Percentiles rank a stretch among this genome's conserved stretches.
Evolutionary conservation across 306 rosid genomes (phyloP).

Genomic region (Sphenostylis stenocarpa): DNA sequence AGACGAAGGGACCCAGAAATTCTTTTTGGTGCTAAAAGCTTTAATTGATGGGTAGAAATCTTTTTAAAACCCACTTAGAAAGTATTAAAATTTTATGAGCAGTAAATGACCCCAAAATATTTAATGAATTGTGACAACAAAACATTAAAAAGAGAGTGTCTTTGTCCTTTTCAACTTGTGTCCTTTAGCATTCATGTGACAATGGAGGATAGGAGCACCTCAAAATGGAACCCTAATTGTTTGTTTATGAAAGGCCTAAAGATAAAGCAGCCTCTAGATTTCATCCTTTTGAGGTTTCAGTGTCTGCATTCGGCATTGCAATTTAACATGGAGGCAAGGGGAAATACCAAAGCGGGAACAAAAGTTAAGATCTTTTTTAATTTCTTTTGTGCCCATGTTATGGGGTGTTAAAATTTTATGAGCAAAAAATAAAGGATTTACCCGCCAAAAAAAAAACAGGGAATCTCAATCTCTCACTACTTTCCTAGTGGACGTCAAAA

Average conservation of each 20-base stretch:
- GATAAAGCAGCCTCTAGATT: conserved; percentile 17
- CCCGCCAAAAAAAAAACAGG: conserved; percentile 58
- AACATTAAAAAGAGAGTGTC: conserved; percentile 38
- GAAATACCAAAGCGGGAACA: conserved; percentile 53
- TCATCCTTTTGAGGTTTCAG: conserved; percentile 38
- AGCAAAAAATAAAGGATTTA: conserved; percentile 34
- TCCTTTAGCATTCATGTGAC: conserved; percentile 49
- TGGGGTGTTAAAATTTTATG: not conserved
- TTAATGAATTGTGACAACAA: conserved; percentile 41
- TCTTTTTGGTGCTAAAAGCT: conserved; percentile 33
- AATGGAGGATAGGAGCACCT: not conserved
- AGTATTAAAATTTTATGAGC: not conserved
- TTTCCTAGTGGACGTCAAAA: conserved; percentile 78
- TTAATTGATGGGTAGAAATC: conserved; percentile 26
- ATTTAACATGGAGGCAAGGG: conserved; percentile 2
- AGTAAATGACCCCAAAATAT: conserved; percentile 32
- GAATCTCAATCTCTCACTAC: conserved; percentile 40
- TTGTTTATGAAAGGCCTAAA: conserved; percentile 7
- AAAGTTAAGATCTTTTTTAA: conserved; percentile 14
- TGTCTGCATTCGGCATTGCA: conserved; percentile 18
- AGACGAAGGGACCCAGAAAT: conserved; percentile 61
- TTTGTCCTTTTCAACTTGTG: conserved; percentile 36
- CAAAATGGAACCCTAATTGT: conserved; percentile 27
- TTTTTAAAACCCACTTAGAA: conserved; percentile 27
- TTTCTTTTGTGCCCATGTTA: not conserved